phyloP scores from a whole-genome alignment of 2,329 filamentous ascomycete genomes.

The Xylariaceae sp. region DNA sequence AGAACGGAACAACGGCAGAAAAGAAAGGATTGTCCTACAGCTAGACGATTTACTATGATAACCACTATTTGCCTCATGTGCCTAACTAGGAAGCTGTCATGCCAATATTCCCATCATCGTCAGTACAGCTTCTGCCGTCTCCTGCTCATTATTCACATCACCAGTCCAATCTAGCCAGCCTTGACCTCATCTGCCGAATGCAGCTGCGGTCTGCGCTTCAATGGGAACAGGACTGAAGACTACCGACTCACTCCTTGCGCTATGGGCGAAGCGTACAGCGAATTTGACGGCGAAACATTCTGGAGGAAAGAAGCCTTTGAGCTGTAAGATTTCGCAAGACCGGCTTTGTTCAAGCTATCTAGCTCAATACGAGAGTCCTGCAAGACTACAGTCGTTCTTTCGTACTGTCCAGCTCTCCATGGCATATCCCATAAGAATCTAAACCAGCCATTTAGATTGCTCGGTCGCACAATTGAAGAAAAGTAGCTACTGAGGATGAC shows the following conservation, averaged over 20 bases:
- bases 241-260: background rate
- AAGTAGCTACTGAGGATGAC: background rate
- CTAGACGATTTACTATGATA: too few species aligned
- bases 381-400: conserved; percentile 1
- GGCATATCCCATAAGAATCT: background rate
- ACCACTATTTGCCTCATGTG: conserved; percentile 7
- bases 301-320: background rate
- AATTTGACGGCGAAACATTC: conserved; percentile 4
- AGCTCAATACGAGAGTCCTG: conserved; percentile 3
- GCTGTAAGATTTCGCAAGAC: background rate
- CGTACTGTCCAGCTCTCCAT: background rate
- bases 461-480: background rate
- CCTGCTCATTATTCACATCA: background rate
- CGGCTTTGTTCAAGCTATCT: background rate
- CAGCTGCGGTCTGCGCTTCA: background rate
- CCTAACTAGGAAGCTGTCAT: background rate
- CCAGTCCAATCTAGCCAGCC: conserved; percentile 1
- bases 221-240: background rate
- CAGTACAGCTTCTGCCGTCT: conserved; percentile 1
- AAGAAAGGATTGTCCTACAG: too few species aligned
- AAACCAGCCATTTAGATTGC: background rate
- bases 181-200: conserved; percentile 3
- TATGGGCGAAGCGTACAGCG: background rate
- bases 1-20: too few species aligned
- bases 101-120: conserved; percentile 1